Evolutionary conservation across 2,329 filamentous ascomycete genomes (phyloP).

Genomic region (Arthroderma uncinatum): DNA sequence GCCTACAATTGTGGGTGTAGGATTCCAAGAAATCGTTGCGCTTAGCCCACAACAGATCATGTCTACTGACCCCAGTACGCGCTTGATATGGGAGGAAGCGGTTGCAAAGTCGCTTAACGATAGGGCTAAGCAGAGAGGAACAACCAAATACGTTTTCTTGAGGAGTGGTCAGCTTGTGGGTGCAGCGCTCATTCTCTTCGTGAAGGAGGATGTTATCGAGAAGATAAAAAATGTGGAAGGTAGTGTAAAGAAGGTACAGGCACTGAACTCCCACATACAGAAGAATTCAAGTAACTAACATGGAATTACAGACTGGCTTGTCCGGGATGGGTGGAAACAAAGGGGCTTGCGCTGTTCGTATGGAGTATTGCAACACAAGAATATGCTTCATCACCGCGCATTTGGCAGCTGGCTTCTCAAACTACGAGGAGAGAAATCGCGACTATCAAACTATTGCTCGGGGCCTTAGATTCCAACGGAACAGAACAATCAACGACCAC

Average conservation of each 20-base stretch:
- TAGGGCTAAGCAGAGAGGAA: slow-evolving; percentile 52
- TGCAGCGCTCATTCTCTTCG: slow-evolving; percentile 83
- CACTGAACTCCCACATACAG: not conserved
- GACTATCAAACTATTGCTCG: slow-evolving; percentile 84
- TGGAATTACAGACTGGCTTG: slow-evolving; percentile 56
- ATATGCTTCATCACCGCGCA: slow-evolving; percentile 95
- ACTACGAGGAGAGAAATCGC: slow-evolving; percentile 89
- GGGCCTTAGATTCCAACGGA: slow-evolving; percentile 81
- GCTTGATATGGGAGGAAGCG: slow-evolving; percentile 74
- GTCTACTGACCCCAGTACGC: slow-evolving; percentile 84
- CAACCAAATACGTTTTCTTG: slow-evolving; percentile 75
- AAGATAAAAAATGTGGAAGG: slow-evolving; percentile 96
- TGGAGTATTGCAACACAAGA: slow-evolving; percentile 86
- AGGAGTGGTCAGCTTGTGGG: slow-evolving; percentile 91
- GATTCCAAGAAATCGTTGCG: slow-evolving; percentile 98
- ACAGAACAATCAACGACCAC: slow-evolving; percentile 83
- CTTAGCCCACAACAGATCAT: slow-evolving; percentile 96
- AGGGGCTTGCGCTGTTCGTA: slow-evolving; percentile 87
- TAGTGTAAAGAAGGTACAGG: slow-evolving; percentile 66
- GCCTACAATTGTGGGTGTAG: slow-evolving; percentile 79
- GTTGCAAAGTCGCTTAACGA: slow-evolving; percentile 68
- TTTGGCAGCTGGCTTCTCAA: slow-evolving; percentile 87
- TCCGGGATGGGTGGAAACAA: slow-evolving; percentile 98
- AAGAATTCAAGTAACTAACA: not conserved
- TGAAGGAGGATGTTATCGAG: slow-evolving; percentile 62